Evolutionary conservation across 257 asterid species (phyloP), one percentile per base, ranked within the genome.

Genomic region (Handroanthus guayacan): DNA sequence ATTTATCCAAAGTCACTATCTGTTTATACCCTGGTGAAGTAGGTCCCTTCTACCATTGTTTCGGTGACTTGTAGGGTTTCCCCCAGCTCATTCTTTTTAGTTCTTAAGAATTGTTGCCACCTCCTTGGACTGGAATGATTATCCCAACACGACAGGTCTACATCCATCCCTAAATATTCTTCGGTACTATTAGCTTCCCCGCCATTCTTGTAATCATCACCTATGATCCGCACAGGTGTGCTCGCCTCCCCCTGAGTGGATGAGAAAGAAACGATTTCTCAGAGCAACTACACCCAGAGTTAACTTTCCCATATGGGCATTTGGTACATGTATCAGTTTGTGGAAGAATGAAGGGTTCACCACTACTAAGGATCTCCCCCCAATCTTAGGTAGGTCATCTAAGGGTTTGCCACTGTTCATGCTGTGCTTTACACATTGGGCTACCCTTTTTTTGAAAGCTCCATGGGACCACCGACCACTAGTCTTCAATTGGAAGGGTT

Each of bases 271-370:
- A 36, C 20, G 67, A 72, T 72, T 72, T 71, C 67, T 71, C 10
- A 38, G 56, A 71, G 76, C 67, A 71, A 56, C 77, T 43, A 51
- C 43, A 74, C 71, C 78, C 55, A 50, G 18, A 41, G 71, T 65
- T 11, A 44, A 67, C 62, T 76, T 76, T 76, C 62, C 52, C 48
- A 13, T 62, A 71, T 71, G 62, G 63, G 47, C 47, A 43, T 43
- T 43, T 5, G 77, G 44, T 58, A 69, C 37, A 45, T 17, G 39
- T 57, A 57, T 69, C 64, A 61, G 44, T 51, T 48, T 50, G 41
- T 69, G n/a, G 72, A 62, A 77, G 57, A 69, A 77, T 62, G 77
- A 78, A 78, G 62, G 9, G 72, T 77, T 62, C 77, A 78, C 71
- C 71, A 72, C 75, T 72, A 34, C 51, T 38, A 5, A 38, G 43